Percentiles rank a stretch among this genome's conserved stretches.
Conservation (phyloP, 2,329 filamentous ascomycete genomes). For the Pseudogymnoascus sp. region DNA sequence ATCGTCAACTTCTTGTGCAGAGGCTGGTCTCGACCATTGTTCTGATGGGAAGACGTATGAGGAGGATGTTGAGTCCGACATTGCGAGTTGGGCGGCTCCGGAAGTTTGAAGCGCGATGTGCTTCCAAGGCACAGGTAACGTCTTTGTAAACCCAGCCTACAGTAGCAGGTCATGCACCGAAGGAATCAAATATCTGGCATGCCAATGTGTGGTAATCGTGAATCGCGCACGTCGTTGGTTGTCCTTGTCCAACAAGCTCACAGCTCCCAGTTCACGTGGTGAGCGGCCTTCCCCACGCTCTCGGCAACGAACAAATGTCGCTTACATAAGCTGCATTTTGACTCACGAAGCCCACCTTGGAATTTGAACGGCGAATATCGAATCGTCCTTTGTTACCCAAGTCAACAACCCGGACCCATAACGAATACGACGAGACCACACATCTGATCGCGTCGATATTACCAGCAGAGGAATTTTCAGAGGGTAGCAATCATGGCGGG, state of each 20-base stretch:
- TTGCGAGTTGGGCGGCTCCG: neutral
- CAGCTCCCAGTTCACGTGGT: slow-evolving; percentile 14
- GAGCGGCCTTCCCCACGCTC: neutral
- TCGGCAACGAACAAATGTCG: neutral
- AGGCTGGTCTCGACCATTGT: slow-evolving; percentile 9
- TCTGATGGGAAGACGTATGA: slow-evolving; percentile 22
- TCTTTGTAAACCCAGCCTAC: neutral
- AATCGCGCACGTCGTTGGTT: neutral
- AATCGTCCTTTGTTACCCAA: neutral
- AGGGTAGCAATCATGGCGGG: slow-evolving; percentile 44
- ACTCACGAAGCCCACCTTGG: slow-evolving; percentile 13
- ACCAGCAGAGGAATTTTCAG: neutral
- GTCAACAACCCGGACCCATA: neutral
- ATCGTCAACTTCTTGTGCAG: slow-evolving; percentile 34
- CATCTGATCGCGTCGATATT: slow-evolving; percentile 1
- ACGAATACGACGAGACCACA: slow-evolving; percentile 7
- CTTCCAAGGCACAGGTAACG: slow-evolving; percentile 1
- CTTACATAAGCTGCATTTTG: slow-evolving; percentile 11
- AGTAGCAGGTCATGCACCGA: slow-evolving; percentile 5
- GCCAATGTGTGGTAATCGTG: neutral
- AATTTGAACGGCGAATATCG: slow-evolving; percentile 11
- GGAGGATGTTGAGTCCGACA: slow-evolving; percentile 20
- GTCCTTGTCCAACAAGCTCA: neutral
- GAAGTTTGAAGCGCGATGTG: neutral
- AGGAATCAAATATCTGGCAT: slow-evolving; percentile 8